Evolutionary conservation across 768 basidiomycete genomes (phyloP), one percentile per base, ranked within the genome.

Genomic region (Suillus tomentosus): DNA sequence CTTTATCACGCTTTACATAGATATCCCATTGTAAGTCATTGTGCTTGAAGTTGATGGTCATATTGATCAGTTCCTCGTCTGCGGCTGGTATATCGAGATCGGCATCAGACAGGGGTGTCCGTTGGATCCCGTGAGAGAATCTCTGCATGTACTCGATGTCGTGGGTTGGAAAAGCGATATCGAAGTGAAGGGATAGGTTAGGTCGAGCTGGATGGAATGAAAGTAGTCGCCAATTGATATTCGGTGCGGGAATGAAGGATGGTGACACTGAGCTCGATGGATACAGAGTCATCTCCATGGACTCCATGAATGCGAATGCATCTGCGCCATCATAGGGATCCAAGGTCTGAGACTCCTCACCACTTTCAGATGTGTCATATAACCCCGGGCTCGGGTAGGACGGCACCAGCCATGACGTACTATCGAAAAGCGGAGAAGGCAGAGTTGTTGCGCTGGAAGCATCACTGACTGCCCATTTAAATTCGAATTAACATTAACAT

Each of bases 181-280:
- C 86, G 70, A 85, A 87, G 64, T 78, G 79, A 14, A 86, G 63
- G 10, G 74, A 67, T 9, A 77, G 81, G 50, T 69, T 76, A 39
- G 74, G 70, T 57, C 69, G 67, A 34, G 76, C 73, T 34, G 36
- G 45, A 61, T 74, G 72, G 62, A 72, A 81, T 13, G 82, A 80
- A 47, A 82, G 76, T 15, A 85, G 70, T 51, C 81, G 81, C 85
- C 85, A 87, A 62, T 79, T 79, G 57, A 84, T 65, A 62, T 79
- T 68, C 50, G 80, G 74, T 1, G 78, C 70, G 31, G 79, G 79
- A 7, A 2, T 3, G 5, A 1, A 50, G 24, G 7, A 22, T 2
- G 0, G 48, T 15, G 48, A 7, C 24, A 14, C 11, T 48, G 47
- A 24, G 22, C 47, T 0, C n/a, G 45, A 47, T 10, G 43, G 0